Base-by-base conservation (phyloP, 352 stramenopile genomes). In the Phytophthora boehmeriae region DNA sequence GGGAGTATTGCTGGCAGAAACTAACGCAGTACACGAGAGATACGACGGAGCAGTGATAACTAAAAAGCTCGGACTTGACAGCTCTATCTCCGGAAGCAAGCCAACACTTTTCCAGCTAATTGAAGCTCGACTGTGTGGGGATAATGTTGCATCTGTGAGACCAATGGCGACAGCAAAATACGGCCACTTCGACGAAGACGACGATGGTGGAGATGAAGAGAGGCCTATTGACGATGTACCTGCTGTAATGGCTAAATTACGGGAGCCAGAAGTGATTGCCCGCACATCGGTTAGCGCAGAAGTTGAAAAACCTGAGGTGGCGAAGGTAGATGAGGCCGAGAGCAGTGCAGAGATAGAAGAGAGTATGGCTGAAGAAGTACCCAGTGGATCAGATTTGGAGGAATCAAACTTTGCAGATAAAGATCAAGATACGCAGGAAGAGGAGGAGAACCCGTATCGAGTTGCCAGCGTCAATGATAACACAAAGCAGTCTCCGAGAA, bases 381-480 rank as follows among this genome's bases (percentile, higher is more conserved):
- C 62, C 20, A 90, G 78, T 58, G 76, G 50, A 5, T 92, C 80
- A 0, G 82, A 89, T 39, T 42, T 86, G 8, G 78, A 77, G 23
- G 76, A 89, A 43, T 90, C 80, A 17, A 74, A 85, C 16, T 72
- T 36, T 35, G 63, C 63, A 17, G 66, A 64, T 16, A 47, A 56
- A 8, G 20, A 59, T 10, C 30, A 35, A 19, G 35, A n/a, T 3
- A 30, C 3, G 16, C 60, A 66, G 8, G 44, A 50, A 39, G 53
- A 63, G 27, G 56, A 66, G 14, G 25, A 57, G n/a, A 56, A 55
- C 32, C 51, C 44, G 53, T 51, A 71, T 45, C 19, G 55, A 28
- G 59, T n/a, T 44, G 22, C 38, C 19, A 63, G 34, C 9, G 30
- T 32, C 2, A 28, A 41, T 11, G 32, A 66, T 5, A 43, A 39